phyloP scores from a whole-genome alignment of 2,329 filamentous ascomycete species.

The Alternaria rosae region DNA sequence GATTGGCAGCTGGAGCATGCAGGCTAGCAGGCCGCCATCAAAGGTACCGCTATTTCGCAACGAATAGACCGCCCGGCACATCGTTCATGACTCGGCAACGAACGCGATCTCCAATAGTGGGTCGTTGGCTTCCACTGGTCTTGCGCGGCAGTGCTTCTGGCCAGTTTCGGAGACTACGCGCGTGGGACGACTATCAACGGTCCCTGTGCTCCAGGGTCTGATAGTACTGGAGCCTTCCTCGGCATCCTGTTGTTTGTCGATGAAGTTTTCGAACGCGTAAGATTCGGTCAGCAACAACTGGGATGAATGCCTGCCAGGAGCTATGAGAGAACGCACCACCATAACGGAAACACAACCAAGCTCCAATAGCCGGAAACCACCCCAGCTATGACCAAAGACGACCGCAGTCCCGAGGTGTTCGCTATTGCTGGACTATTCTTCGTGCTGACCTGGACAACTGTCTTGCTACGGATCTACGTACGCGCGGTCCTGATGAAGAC shows the following conservation, averaged over 20 bases:
- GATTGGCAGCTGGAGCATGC: not conserved
- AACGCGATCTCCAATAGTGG: conserved; percentile 8
- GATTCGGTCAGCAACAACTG: not conserved
- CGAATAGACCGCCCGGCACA: conserved; percentile 13
- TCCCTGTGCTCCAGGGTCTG: not conserved
- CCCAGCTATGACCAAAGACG: conserved; percentile 16
- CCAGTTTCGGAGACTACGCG: not conserved
- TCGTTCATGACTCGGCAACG: conserved; percentile 13
- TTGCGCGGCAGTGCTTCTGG: not conserved
- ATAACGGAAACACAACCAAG: not conserved
- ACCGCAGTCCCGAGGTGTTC: conserved; percentile 32
- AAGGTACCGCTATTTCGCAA: not conserved
- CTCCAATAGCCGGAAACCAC: not conserved
- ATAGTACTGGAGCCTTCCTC: not conserved
- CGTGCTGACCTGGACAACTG: conserved; percentile 48
- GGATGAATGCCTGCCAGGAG: not conserved
- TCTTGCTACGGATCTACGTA: conserved; percentile 49
- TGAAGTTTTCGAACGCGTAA: not conserved
- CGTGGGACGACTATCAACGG: not conserved
- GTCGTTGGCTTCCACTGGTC: not conserved
- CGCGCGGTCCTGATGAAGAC: conserved; percentile 46
- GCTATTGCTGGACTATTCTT: conserved; percentile 49
- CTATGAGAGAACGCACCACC: conserved; percentile 1
- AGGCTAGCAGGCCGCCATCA: not conserved
- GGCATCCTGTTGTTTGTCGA: not conserved